Percentiles rank a stretch among this genome's conserved stretches.
These are phyloP conservation scores for Apiospora sp. DNA, from an alignment of 2,329 filamentous ascomycete species.

Conservation along the genomic window DNA sequence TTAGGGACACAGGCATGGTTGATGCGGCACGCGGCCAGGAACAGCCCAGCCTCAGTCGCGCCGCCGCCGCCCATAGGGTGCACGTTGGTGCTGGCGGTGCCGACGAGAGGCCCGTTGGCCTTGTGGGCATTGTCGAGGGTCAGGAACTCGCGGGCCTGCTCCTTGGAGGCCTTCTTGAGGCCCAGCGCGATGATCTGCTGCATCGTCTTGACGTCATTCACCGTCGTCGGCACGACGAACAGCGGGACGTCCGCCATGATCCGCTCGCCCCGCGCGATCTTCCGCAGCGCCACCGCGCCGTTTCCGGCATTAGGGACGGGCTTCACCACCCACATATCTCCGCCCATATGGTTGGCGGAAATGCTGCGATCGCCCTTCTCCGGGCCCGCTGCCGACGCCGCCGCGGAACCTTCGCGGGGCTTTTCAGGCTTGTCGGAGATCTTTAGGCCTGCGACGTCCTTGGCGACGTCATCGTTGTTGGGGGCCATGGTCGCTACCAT, in stretches of 20 bases:
- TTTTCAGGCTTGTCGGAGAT: neutral
- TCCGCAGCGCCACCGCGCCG: slow-evolving; percentile 35
- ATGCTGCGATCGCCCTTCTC: slow-evolving; percentile 7
- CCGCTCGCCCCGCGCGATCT: slow-evolving; percentile 36
- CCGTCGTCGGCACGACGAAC: slow-evolving; percentile 32
- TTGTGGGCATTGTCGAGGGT: slow-evolving; percentile 20
- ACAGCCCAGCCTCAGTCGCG: slow-evolving; percentile 32
- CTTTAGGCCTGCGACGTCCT: neutral
- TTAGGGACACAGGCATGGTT: slow-evolving; percentile 39
- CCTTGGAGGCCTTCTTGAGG: slow-evolving; percentile 24
- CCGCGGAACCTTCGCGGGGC: neutral
- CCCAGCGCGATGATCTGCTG: slow-evolving; percentile 28
- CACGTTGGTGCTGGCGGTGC: slow-evolving; percentile 36
- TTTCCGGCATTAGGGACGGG: slow-evolving; percentile 32
- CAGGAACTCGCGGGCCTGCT: slow-evolving; percentile 26
- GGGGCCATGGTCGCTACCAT: slow-evolving; percentile 1
- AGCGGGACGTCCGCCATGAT: slow-evolving; percentile 38
- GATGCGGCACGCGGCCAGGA: slow-evolving; percentile 34
- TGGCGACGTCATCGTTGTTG: slow-evolving; percentile 5
- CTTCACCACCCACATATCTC: slow-evolving; percentile 22
- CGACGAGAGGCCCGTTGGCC: slow-evolving; percentile 33
- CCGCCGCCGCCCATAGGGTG: slow-evolving; percentile 30
- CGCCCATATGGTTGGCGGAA: slow-evolving; percentile 15
- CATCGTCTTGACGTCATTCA: slow-evolving; percentile 32
- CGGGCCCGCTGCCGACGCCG: neutral